Percentiles rank a stretch among this genome's conserved stretches.
These are phyloP conservation scores for Arthrobotrys sphaeroides DNA, from an alignment of 2,329 filamentous ascomycete species.

Conservation along the genomic window DNA sequence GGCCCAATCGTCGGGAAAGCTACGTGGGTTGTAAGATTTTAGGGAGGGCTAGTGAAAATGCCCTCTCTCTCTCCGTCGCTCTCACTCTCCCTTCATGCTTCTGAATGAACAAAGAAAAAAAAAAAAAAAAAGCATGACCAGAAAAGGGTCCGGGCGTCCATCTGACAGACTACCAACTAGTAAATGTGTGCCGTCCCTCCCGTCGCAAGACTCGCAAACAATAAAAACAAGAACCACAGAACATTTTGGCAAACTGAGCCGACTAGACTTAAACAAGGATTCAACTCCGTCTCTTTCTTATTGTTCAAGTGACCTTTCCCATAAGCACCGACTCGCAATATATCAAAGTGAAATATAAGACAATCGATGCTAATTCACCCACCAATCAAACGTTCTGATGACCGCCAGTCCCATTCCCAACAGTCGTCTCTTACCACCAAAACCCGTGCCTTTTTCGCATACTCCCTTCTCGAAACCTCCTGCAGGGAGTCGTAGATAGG, in stretches of 20 bases:
- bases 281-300: not conserved
- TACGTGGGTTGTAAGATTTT: slow-evolving; percentile 6
- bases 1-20: not conserved
- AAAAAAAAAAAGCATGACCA: not conserved
- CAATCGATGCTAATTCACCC: not conserved
- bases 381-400: slow-evolving; percentile 24
- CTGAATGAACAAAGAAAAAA: no score
- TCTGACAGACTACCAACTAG: slow-evolving; percentile 10
- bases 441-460: not conserved
- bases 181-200: not conserved
- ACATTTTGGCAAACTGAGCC: slow-evolving; percentile 14
- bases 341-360: no score
- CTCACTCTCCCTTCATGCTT: no score
- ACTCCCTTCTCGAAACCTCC: slow-evolving; percentile 7
- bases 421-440: not conserved
- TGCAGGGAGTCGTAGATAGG: slow-evolving; percentile 14
- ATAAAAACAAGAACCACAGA: not conserved
- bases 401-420: not conserved
- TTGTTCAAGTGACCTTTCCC: not conserved
- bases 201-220: not conserved
- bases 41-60: not conserved
- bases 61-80: not conserved
- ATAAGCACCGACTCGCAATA: not conserved
- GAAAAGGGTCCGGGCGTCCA: not conserved
- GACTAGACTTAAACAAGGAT: slow-evolving; percentile 27